Evolutionary conservation across 2,329 filamentous ascomycete species (phyloP), one percentile per base, ranked within the genome.

Genomic region (Stachybotrys echinatus): DNA sequence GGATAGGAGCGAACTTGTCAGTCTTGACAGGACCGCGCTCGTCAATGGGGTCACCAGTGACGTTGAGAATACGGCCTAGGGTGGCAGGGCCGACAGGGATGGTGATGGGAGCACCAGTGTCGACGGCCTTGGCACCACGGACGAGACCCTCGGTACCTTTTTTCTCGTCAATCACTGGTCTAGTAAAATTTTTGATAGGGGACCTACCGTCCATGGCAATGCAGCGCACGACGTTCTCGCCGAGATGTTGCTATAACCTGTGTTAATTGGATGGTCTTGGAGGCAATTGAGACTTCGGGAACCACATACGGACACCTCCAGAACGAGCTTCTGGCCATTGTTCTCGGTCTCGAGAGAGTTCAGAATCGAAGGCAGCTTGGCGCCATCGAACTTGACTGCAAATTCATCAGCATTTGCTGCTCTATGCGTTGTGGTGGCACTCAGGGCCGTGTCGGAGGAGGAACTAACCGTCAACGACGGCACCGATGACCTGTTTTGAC

Each of bases 11-110:
- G 72, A 76, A 82, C 84, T 95, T 94, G 75, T 85, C 82, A 69
- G 85, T 80, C 86, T 96, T 96, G 83, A 99, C 90, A 64, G 94
- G 94, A 64, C 94, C 94, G 80, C 94, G 91, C 84, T 97, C 94
- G 74, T 99, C 94, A 77, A 99, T 97, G 71, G 94, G 94, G 78
- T 99, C 92, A 85, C 94, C 94, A 81, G 94, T 99, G 79, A 99
- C 94, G 85, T 99, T 99, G 81, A 99, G 92, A 84, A 99, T 99
- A 81, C 94, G 94, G 69, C 94, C 94, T 65, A 99, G 89, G 62
- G 91, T 96, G 72, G 80, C 89, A 71, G 84, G 83, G 67, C 94
- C 94, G 76, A 97, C 92, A 71, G 92, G 92, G 67, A 99, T 92
- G 77, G 83, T 91, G 81, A 99, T 99, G 71, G 94, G 94, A 63